Conservation (phyloP, 441 rosid species). For the Omphalea diandra region DNA sequence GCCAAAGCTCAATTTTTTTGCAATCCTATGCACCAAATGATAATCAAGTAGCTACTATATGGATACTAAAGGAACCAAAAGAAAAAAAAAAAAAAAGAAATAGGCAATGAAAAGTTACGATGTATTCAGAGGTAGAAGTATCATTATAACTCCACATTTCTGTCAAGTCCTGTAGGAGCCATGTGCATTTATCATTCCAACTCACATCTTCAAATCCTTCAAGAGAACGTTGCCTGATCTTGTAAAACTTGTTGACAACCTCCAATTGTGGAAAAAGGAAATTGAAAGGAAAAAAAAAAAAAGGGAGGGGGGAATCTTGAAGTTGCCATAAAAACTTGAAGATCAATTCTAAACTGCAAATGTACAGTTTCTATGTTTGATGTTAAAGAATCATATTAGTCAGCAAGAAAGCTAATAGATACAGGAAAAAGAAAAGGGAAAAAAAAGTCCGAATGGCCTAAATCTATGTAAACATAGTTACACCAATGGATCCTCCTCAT, state of each 20-base stretch:
- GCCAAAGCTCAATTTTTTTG: background rate
- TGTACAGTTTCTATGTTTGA: too few relatives aligned
- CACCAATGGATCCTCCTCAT: too few relatives aligned
- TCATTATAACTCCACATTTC: conserved; percentile 88
- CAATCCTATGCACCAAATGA: background rate
- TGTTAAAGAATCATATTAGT: too few relatives aligned
- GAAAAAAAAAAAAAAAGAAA: background rate
- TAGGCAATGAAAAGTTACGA: conserved; percentile 53
- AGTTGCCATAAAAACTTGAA: conserved; percentile 6
- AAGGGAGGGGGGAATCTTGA: conserved; percentile 5
- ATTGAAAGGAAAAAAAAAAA: too few relatives aligned
- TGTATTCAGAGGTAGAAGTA: conserved; percentile 72
- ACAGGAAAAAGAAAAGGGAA: too few relatives aligned
- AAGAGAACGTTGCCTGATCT: conserved; percentile 56
- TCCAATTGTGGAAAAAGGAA: conserved; percentile 27
- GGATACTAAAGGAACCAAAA: background rate
- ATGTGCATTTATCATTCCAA: conserved; percentile 68
- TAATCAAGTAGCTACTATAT: background rate
- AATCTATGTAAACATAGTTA: too few relatives aligned
- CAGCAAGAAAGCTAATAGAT: too few relatives aligned
- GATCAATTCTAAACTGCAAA: background rate
- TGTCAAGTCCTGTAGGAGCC: conserved; percentile 62
- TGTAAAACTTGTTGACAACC: conserved; percentile 74
- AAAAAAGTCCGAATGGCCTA: too few relatives aligned
- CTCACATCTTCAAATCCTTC: conserved; percentile 47